Evolutionary conservation across 768 basidiomycete species (phyloP).

Genomic region (Calocera viscosa): DNA sequence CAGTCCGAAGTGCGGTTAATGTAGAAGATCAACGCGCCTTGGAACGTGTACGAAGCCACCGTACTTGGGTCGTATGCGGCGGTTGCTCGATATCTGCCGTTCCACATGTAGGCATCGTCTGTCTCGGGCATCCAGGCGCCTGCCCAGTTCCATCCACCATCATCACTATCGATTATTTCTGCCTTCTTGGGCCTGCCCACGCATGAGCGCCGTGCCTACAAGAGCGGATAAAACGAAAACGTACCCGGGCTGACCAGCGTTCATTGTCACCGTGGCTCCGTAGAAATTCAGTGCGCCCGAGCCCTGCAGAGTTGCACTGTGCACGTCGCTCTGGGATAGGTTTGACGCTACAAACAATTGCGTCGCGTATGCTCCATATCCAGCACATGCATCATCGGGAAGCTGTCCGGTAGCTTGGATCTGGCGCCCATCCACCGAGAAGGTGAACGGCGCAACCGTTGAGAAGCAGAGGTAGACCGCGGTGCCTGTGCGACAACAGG

Average conservation of each 20-base stretch:
- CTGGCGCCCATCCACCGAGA: not conserved
- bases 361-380: not conserved
- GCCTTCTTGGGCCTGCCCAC: not conserved
- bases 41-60: not conserved
- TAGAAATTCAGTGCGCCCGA: not conserved
- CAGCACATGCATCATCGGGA: not conserved
- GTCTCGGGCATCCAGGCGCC: not conserved
- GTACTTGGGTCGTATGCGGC: not conserved
- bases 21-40: not conserved
- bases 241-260: not conserved
- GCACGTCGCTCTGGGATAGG: not conserved
- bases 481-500: not conserved
- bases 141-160: not conserved
- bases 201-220: not conserved
- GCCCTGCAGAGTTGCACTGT: not conserved
- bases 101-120: slow-evolving; percentile 6
- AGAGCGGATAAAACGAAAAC: not conserved
- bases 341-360: not conserved
- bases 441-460: not conserved
- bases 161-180: not conserved
- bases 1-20: not conserved
- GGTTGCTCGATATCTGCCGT: not conserved
- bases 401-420: not conserved
- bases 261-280: not conserved
- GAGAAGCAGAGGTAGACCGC: not conserved